Percentiles rank a stretch among this genome's conserved stretches.
phyloP scores from a whole-genome alignment of 2,329 filamentous ascomycete genomes.

The Teratosphaeriaceae sp. region DNA sequence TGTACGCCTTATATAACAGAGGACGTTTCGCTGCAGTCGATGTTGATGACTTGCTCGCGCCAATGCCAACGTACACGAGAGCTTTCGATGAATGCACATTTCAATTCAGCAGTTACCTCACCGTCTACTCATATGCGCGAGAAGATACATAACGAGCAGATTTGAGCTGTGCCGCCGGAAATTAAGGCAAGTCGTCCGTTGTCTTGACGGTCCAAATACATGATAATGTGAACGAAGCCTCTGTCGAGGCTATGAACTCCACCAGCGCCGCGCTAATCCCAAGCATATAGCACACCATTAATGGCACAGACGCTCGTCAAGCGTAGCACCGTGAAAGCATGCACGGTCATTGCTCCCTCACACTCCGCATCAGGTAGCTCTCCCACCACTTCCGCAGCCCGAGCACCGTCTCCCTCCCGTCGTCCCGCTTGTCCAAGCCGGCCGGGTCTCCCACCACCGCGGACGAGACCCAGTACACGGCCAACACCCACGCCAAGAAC shows the following conservation, averaged over 20 bases:
- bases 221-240: neutral
- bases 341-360: slow-evolving; percentile 15
- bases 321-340: neutral
- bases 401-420: slow-evolving; percentile 54
- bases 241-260: neutral
- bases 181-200: neutral
- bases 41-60: too few relatives aligned
- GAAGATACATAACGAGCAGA: too few relatives aligned
- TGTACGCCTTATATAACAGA: too few relatives aligned
- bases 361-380: slow-evolving; percentile 41
- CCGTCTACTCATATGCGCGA: too few relatives aligned
- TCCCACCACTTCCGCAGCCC: slow-evolving; percentile 56
- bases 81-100: too few relatives aligned
- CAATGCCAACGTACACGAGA: too few relatives aligned
- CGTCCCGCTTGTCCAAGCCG: slow-evolving; percentile 50
- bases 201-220: too few relatives aligned
- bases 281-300: neutral
- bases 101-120: too few relatives aligned
- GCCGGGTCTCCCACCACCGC: slow-evolving; percentile 55
- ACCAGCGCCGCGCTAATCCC: slow-evolving; percentile 11
- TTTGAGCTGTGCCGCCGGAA: neutral
- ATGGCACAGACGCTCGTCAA: neutral
- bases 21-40: too few relatives aligned
- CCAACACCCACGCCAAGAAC: slow-evolving; percentile 52
- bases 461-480: slow-evolving; percentile 51